Conservation (phyloP, 306 rosid species). For the Pueraria montana region DNA sequence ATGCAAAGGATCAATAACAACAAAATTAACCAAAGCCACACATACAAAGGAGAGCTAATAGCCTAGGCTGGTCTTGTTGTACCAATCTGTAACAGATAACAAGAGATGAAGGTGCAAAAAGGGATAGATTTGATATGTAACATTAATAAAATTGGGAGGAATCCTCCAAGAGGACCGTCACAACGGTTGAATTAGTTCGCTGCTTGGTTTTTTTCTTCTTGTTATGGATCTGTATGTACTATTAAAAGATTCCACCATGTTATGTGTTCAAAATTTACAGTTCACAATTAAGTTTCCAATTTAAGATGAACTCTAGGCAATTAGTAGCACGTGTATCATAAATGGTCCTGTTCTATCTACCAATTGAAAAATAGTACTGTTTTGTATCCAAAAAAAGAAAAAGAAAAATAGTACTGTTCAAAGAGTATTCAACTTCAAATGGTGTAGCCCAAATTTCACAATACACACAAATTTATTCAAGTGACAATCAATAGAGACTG, state of each 20-base stretch:
- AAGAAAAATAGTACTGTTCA: no score
- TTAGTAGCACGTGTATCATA: not conserved
- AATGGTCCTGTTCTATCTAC: not conserved
- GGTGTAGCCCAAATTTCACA: not conserved
- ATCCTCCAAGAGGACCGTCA: not conserved
- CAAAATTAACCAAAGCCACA: no score
- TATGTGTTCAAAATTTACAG: not conserved
- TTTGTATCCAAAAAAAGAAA: no score
- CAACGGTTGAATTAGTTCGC: not conserved
- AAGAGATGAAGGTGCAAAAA: not conserved
- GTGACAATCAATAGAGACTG: not conserved
- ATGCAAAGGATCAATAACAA: no score
- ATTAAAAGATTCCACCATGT: not conserved
- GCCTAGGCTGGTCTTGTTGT: no score
- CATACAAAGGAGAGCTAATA: no score
- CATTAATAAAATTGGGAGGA: not conserved
- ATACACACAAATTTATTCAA: not conserved
- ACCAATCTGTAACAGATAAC: no score
- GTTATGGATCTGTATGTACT: not conserved
- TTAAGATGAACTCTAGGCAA: not conserved
- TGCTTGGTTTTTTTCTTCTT: no score
- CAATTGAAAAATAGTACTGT: no score
- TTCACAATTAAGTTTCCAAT: not conserved
- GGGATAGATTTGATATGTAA: not conserved
- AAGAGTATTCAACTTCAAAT: no score